Percentiles rank a stretch among this genome's conserved stretches.
These are phyloP conservation scores for Entrophospora sp. DNA, from an alignment of 192 early-diverging fungal genomes.

Conservation along the genomic window DNA sequence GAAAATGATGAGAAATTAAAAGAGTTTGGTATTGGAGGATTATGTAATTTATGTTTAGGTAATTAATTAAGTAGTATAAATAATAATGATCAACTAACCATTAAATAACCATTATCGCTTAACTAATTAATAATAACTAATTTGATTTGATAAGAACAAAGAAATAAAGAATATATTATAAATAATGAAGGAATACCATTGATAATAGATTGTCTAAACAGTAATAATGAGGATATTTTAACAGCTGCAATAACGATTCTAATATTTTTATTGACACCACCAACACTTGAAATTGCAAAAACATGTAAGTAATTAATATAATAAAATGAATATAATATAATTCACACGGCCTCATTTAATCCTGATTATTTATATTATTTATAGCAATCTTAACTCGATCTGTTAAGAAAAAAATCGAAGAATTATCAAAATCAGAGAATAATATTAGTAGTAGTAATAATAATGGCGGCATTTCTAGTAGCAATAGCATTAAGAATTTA, in stretches of 20 bases:
- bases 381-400: conserved; percentile 1
- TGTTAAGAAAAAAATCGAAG: background rate
- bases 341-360: too few relatives aligned
- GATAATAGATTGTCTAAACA: conserved; percentile 11
- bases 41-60: conserved; percentile 21
- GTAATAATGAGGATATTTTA: conserved; percentile 5
- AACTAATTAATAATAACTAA: background rate
- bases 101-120: too few relatives aligned
- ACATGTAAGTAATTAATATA: background rate
- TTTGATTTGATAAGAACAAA: background rate
- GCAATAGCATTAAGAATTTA: background rate
- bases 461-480: too few relatives aligned
- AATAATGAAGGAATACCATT: conserved; percentile 13
- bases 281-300: background rate
- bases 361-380: background rate
- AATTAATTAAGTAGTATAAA: background rate
- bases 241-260: background rate
- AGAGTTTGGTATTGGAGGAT: conserved; percentile 20
- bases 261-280: conserved; percentile 2
- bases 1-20: conserved; percentile 14
- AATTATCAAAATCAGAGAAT: background rate
- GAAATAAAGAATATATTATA: conserved; percentile 14
- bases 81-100: background rate
- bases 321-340: background rate
- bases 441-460: too few relatives aligned